Evolutionary conservation across 1,139 yeast species (phyloP).

Genomic region (Candida sp.): DNA sequence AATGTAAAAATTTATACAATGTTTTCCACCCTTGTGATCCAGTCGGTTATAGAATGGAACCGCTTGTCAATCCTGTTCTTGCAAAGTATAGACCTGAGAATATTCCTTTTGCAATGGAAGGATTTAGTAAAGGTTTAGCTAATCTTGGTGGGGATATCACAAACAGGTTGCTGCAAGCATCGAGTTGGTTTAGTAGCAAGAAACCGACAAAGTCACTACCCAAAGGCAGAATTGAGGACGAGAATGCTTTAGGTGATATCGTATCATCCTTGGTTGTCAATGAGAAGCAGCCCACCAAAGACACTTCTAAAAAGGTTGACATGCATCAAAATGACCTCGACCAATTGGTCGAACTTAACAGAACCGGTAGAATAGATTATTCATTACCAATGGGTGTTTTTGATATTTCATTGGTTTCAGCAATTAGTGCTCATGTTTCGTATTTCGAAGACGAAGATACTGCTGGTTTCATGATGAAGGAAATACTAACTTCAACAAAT

Average conservation of each 20-base stretch:
- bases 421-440: constrained; percentile 82
- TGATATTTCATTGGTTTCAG: constrained; percentile 75
- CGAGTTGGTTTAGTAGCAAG: constrained; percentile 36
- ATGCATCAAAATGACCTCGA: constrained; percentile 25
- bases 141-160: constrained; percentile 42
- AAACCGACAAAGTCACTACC: constrained; percentile 9
- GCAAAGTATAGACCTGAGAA: constrained; percentile 56
- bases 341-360: constrained; percentile 47
- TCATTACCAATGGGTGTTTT: constrained; percentile 75
- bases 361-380: constrained; percentile 79
- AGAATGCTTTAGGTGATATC: constrained; percentile 46
- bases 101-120: constrained; percentile 54
- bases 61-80: constrained; percentile 58
- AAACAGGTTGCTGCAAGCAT: constrained; percentile 42
- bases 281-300: constrained; percentile 14
- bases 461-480: constrained; percentile 71
- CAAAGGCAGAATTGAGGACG: constrained; percentile 19
- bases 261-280: constrained; percentile 28
- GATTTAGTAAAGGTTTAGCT: constrained; percentile 42
- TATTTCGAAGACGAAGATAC: constrained; percentile 87
- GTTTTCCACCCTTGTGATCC: constrained; percentile 90
- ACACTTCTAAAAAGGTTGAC: constrained; percentile 15
- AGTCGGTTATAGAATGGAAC: constrained; percentile 83
- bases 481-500: constrained; percentile 29
- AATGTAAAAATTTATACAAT: constrained; percentile 64